Evolutionary conservation across 768 basidiomycete species (phyloP).

Genomic region (Auriscalpium vulgare): DNA sequence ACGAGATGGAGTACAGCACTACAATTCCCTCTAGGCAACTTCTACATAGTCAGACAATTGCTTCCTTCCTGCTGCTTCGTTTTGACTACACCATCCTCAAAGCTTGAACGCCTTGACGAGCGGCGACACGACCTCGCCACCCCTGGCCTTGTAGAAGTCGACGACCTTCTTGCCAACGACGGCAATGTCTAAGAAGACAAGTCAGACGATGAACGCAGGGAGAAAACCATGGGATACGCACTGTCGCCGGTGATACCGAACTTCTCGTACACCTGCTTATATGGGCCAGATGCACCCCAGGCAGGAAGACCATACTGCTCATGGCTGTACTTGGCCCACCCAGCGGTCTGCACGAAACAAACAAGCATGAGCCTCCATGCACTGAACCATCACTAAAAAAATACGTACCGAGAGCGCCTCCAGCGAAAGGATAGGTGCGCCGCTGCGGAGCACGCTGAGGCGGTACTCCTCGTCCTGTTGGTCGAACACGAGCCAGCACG

Average conservation of each 20-base stretch:
- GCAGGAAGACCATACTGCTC: constrained; percentile 72
- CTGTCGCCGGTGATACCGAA: constrained; percentile 76
- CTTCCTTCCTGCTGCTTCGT: too few species aligned
- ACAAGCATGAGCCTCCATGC: constrained; percentile 2
- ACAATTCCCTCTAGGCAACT: too few species aligned
- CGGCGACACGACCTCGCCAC: constrained; percentile 65
- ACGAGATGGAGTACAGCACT: too few species aligned
- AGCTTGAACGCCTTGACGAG: constrained; percentile 61
- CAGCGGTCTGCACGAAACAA: constrained; percentile 43
- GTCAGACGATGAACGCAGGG: neutral
- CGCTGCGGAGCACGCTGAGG: constrained; percentile 79
- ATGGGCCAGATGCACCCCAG: constrained; percentile 90
- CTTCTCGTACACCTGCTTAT: constrained; percentile 85
- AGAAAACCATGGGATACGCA: constrained; percentile 27
- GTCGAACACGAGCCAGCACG: constrained; percentile 87
- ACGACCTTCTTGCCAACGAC: constrained; percentile 78
- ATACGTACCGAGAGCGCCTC: constrained; percentile 64
- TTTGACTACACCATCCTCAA: too few species aligned
- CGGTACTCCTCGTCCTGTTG: constrained; percentile 73
- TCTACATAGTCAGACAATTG: too few species aligned
- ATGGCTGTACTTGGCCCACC: constrained; percentile 88
- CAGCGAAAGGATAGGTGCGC: constrained; percentile 82
- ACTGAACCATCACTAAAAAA: neutral
- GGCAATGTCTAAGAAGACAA: constrained; percentile 53
- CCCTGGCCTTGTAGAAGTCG: constrained; percentile 77